phyloP scores from a whole-genome alignment of 75 land plant species.

The Cryptomeria japonica region DNA sequence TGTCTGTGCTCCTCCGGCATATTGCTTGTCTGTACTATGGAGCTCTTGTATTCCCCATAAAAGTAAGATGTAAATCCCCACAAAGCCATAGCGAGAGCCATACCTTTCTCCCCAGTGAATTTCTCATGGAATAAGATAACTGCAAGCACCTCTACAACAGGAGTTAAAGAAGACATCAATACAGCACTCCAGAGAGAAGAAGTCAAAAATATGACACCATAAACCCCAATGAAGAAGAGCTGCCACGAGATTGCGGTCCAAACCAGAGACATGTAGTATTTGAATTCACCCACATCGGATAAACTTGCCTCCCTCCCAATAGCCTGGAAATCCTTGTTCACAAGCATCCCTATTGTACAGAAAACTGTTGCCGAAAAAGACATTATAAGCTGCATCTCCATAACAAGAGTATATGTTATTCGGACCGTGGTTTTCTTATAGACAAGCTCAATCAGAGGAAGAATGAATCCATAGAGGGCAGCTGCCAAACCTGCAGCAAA shows the following conservation, averaged over 20 bases:
- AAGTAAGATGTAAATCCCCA: too few species aligned
- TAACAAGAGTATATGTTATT: too few species aligned
- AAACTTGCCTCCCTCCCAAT: too few species aligned
- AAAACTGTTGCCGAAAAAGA: too few species aligned
- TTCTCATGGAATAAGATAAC: conserved; percentile 24
- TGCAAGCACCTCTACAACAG: conserved; percentile 10
- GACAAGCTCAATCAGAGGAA: too few species aligned
- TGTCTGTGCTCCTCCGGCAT: not conserved
- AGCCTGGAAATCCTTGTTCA: too few species aligned
- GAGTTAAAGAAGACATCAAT: conserved; percentile 12
- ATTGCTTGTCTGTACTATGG: not conserved
- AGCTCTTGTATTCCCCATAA: conserved; percentile 6
- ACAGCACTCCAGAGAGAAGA: conserved; percentile 26
- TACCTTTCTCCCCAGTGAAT: conserved; percentile 24
- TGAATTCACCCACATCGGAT: too few species aligned
- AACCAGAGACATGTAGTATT: not conserved
- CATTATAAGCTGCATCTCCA: too few species aligned
- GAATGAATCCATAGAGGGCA: too few species aligned
- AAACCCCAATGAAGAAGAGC: conserved; percentile 19
- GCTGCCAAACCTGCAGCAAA: conserved; percentile 1
- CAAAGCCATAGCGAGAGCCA: not conserved
- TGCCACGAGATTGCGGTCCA: conserved; percentile 17
- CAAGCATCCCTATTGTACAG: too few species aligned
- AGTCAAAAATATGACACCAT: conserved; percentile 7
- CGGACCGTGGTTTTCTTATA: too few species aligned